Percentiles rank a stretch among this genome's conserved stretches.
These are phyloP conservation scores for Medicago arabica DNA, from an alignment of 306 rosid species.

Conservation along the genomic window DNA sequence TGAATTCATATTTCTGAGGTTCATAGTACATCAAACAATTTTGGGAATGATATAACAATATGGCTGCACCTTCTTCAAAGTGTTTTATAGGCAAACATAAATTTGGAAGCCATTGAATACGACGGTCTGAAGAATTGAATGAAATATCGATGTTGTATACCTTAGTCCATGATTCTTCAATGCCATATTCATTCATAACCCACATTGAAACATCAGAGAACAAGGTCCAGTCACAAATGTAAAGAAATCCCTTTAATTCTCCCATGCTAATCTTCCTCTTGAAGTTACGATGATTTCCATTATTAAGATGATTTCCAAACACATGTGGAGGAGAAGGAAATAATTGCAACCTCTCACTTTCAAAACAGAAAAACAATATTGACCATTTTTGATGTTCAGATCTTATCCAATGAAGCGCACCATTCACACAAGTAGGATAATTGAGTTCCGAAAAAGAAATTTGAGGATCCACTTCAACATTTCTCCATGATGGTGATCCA, in stretches of 20 bases:
- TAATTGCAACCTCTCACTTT: conserved; percentile 31
- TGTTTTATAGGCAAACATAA: not conserved
- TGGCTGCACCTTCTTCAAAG: not conserved
- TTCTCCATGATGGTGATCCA: conserved; percentile 16
- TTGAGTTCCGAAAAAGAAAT: not conserved
- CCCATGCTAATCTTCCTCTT: not conserved
- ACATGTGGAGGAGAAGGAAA: conserved; percentile 10
- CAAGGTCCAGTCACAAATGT: not conserved
- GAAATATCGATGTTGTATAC: not conserved
- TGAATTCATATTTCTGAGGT: not conserved
- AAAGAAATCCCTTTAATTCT: conserved; percentile 3
- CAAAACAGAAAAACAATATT: not conserved
- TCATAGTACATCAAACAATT: not conserved
- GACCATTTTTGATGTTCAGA: not conserved
- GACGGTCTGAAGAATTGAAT: not conserved
- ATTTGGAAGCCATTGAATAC: too few relatives aligned
- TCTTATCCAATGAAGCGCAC: not conserved
- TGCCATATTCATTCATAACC: conserved; percentile 36
- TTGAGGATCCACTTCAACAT: not conserved
- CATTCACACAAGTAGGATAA: not conserved
- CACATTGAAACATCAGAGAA: not conserved
- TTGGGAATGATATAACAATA: not conserved
- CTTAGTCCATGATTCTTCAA: conserved; percentile 26
- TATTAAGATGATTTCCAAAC: not conserved
- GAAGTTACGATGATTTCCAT: not conserved